Evolutionary conservation across 2,329 filamentous ascomycete genomes (phyloP).

Genomic region (Raffaelea arxii): DNA sequence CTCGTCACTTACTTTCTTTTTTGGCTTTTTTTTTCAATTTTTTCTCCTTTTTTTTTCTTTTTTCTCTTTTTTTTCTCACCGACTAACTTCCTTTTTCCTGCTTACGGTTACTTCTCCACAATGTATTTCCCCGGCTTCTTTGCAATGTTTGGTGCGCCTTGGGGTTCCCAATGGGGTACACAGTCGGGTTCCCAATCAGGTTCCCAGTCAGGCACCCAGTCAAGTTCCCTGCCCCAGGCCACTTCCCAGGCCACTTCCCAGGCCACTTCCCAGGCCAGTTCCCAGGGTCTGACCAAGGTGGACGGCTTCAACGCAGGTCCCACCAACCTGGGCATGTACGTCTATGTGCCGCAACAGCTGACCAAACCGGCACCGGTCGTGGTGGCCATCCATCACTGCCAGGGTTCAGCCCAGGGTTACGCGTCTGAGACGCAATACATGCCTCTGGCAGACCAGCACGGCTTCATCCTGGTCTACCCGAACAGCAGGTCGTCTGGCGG

Average conservation of each 20-base stretch:
- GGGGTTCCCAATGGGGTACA: no score
- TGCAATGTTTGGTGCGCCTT: no score
- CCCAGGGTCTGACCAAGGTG: conserved; percentile 21
- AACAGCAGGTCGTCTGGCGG: conserved; percentile 28
- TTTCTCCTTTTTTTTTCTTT: neutral
- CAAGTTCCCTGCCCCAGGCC: no score
- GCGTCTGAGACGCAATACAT: conserved; percentile 42
- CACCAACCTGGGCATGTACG: conserved; percentile 24
- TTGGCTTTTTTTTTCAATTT: neutral
- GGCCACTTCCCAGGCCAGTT: conserved; percentile 15
- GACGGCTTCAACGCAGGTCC: conserved; percentile 22
- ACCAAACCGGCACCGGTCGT: conserved; percentile 26
- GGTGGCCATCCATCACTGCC: conserved; percentile 48
- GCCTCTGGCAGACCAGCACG: conserved; percentile 40
- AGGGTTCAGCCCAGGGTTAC: conserved; percentile 41
- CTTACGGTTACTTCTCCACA: no score
- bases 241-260: conserved; percentile 17
- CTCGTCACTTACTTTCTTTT: neutral
- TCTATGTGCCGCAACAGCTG: conserved; percentile 22
- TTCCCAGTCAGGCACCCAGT: conserved; percentile 2
- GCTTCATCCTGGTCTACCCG: conserved; percentile 44
- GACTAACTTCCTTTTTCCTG: neutral
- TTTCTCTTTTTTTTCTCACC: neutral
- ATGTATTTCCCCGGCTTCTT: no score
- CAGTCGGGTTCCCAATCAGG: conserved; percentile 1